Conservation (phyloP, 352 stramenopile genomes). For the Phytopythium helicoides region DNA sequence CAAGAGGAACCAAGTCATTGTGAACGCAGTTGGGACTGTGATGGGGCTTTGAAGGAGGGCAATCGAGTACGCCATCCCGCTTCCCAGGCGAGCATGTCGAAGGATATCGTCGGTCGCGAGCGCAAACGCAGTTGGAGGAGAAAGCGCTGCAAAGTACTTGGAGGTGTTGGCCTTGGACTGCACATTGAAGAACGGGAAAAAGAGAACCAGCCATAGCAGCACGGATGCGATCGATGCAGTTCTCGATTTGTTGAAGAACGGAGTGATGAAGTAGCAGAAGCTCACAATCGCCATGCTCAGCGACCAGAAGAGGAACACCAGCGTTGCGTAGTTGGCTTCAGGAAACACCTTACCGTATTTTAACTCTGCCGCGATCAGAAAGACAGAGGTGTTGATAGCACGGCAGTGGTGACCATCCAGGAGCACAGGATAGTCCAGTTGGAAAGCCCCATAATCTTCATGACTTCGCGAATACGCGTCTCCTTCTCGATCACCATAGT, state of each 20-base stretch:
- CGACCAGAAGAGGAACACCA: constrained; percentile 67
- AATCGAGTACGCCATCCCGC: constrained; percentile 57
- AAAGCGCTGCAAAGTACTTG: constrained; percentile 58
- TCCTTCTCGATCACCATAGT: constrained; percentile 84
- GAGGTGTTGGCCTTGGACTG: constrained; percentile 38
- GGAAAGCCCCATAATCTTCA: constrained; percentile 84
- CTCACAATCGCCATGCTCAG: constrained; percentile 59
- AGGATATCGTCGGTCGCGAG: constrained; percentile 64
- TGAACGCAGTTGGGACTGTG: constrained; percentile 38
- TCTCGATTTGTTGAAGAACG: constrained; percentile 71
- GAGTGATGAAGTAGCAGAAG: constrained; percentile 61
- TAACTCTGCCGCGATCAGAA: constrained; percentile 47
- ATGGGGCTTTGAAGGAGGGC: constrained; percentile 32
- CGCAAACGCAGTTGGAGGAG: constrained; percentile 63
- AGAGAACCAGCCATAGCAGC: constrained; percentile 69
- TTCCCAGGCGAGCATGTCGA: constrained; percentile 53
- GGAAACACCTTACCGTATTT: constrained; percentile 72
- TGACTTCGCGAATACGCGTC: constrained; percentile 68
- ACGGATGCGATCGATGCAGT: constrained; percentile 62
- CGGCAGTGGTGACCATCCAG: constrained; percentile 45
- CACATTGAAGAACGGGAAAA: constrained; percentile 70
- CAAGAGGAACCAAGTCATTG: constrained; percentile 62
- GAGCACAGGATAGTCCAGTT: constrained; percentile 57
- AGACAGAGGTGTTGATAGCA: constrained; percentile 46
- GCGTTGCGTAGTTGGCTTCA: constrained; percentile 48